phyloP scores from a whole-genome alignment of 148 eudicot species.

The Diospyros lotus region DNA sequence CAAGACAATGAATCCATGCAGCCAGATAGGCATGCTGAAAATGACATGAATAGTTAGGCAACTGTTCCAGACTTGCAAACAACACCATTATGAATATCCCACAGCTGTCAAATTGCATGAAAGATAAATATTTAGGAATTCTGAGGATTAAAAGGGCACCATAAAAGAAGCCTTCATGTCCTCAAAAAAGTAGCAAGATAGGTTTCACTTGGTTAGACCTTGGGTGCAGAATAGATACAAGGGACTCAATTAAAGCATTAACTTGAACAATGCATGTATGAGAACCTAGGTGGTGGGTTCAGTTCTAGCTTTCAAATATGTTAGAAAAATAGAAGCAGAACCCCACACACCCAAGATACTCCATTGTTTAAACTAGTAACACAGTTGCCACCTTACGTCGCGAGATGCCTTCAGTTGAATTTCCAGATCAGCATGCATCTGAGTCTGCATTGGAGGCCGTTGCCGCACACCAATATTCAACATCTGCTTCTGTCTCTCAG shows the following conservation, averaged over 20 bases:
- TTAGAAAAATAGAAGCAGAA: not conserved
- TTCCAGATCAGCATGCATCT: constrained; percentile 49
- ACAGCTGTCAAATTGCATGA: not conserved
- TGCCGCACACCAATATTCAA: constrained; percentile 19
- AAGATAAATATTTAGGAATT: not conserved
- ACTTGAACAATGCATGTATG: not conserved
- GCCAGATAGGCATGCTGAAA: not conserved
- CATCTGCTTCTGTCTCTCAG: constrained; percentile 34
- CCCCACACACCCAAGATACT: constrained; percentile 11
- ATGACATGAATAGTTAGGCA: not conserved
- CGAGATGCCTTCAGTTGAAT: constrained; percentile 95
- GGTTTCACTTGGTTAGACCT: not conserved
- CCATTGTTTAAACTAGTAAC: constrained; percentile 28
- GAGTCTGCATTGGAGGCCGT: constrained; percentile 37
- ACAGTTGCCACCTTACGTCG: constrained; percentile 84
- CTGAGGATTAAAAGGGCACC: not conserved
- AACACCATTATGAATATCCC: not conserved
- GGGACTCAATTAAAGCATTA: not conserved
- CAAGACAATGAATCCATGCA: not conserved
- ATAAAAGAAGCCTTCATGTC: too few relatives aligned
- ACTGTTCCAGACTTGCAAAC: not conserved
- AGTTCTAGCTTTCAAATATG: not conserved
- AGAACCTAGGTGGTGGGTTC: not conserved
- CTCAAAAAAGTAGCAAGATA: too few relatives aligned
- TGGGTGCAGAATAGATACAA: not conserved